Evolutionary conservation across 257 asterid genomes (phyloP).

Genomic region (Cinchona pubescens): DNA sequence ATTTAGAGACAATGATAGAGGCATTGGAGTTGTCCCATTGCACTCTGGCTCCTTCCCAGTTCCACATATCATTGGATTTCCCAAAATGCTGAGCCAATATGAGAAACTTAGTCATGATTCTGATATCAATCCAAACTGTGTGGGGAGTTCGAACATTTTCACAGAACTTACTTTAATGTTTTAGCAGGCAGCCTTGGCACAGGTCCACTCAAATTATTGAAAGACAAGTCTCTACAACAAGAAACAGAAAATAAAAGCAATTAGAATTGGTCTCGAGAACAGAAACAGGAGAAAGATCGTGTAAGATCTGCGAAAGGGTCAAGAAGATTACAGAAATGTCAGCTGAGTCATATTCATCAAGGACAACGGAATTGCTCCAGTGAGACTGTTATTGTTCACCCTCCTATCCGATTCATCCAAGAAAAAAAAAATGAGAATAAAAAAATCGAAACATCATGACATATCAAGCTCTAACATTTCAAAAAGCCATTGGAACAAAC

Average conservation of each 20-base stretch:
- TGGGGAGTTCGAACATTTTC: neutral
- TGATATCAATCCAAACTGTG: constrained; percentile 1
- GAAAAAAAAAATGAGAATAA: neutral
- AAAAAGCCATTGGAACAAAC: neutral
- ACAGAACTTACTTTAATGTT: constrained; percentile 65
- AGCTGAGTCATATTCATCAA: constrained; percentile 77
- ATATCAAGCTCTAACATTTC: neutral
- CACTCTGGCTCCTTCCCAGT: constrained; percentile 82
- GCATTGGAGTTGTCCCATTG: constrained; percentile 70
- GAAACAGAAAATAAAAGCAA: constrained; percentile 5
- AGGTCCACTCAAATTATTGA: constrained; percentile 87
- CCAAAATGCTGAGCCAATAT: constrained; percentile 54
- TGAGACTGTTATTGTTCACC: constrained; percentile 80
- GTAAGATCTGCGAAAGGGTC: constrained; percentile 13
- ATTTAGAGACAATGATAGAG: constrained; percentile 48
- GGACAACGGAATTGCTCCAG: constrained; percentile 67
- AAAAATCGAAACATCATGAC: constrained; percentile 2
- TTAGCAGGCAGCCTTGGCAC: constrained; percentile 78
- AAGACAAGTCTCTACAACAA: constrained; percentile 75
- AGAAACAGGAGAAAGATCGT: constrained; percentile 4
- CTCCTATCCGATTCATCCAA: constrained; percentile 48
- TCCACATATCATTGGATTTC: constrained; percentile 85
- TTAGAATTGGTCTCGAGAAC: constrained; percentile 12
- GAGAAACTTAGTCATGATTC: neutral
- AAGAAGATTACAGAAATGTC: constrained; percentile 59